Evolutionary conservation across 331 rosid genomes (phyloP), one percentile per base, ranked within the genome.

Genomic region (Spiraea crenata): DNA sequence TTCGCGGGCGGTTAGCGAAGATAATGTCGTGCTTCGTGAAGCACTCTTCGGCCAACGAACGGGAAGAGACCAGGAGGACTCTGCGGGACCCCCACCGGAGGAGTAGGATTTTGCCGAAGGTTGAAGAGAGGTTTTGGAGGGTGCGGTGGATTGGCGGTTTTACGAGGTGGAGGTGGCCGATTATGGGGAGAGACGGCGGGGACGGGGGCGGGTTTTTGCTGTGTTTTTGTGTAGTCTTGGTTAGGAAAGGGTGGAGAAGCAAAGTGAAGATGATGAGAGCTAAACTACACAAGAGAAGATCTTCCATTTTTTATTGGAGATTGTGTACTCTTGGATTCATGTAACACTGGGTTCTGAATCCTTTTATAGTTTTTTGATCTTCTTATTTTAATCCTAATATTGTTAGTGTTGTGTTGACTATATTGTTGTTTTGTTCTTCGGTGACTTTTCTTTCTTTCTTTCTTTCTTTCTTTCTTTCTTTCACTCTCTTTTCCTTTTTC

Each of bases 81-180:
- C 20, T 44, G 2, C 76, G 84, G 0, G 60, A 15, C 34, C 84
- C 87, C 40, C 72, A 65, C 0, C 49, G 55, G 49, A 76, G 80
- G 7, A 55, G 42, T 9, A 63, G 3, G 17, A 70, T 16, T 5
- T 45, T 61, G 45, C 81, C 77, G 49, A 45, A n/a, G 31, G 47
- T 65, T 44, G 7, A 3, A 6, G 80, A 74, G 25, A 80, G 80
- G 0, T 49, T 19, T 8, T 75, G 66, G 39, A 75, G 58, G 17
- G 72, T 49, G 3, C 64, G 74, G 65, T 74, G 78, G 63, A 75
- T 41, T 4, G 78, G 84, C 14, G 51, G 67, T 62, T 63, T 66
- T 4, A 80, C 60, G 3, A 75, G 84, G 48, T 76, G 84, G 17
- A 19, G 78, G 57, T 77, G 73, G 37, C 81, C 77, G 12, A 77